Evolutionary conservation across 1,284 basidiomycete genomes (phyloP).

Genomic region (Gomphus bonarii): DNA sequence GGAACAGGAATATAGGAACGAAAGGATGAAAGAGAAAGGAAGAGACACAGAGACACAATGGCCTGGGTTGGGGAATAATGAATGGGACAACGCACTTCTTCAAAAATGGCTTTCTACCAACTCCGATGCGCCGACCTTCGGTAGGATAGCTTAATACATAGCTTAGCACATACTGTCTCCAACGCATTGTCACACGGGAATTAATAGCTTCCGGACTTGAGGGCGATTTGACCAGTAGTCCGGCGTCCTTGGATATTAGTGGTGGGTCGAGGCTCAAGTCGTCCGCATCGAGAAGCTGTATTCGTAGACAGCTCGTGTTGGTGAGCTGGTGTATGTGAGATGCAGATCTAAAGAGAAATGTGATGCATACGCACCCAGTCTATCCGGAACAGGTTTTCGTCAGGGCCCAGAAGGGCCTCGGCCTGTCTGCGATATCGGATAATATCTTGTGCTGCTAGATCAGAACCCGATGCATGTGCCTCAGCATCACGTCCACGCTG

Average conservation of each 20-base stretch:
- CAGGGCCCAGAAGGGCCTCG: slow-evolving; percentile 75
- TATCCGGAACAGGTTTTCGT: slow-evolving; percentile 88
- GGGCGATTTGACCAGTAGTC: slow-evolving; percentile 20
- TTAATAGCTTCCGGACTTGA: not conserved
- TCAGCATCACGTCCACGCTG: slow-evolving; percentile 4
- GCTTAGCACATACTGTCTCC: slow-evolving; percentile 83
- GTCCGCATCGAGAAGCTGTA: slow-evolving; percentile 8
- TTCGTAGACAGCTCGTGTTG: not conserved
- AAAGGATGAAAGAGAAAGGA: not conserved
- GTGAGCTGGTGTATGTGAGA: not conserved
- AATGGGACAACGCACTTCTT: slow-evolving; percentile 26
- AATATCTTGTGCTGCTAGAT: slow-evolving; percentile 71
- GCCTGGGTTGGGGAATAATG: not conserved
- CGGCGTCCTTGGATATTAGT: not conserved
- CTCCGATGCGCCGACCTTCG: slow-evolving; percentile 47
- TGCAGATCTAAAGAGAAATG: not conserved
- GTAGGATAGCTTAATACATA: slow-evolving; percentile 68
- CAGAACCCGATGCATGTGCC: slow-evolving; percentile 14
- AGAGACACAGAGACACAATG: no score
- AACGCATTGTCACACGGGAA: slow-evolving; percentile 42
- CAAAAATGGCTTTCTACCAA: slow-evolving; percentile 35
- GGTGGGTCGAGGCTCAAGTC: slow-evolving; percentile 10
- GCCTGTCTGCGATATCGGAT: slow-evolving; percentile 77
- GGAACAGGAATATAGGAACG: no score
- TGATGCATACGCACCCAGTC: slow-evolving; percentile 66